phyloP scores from a whole-genome alignment of 2,329 filamentous ascomycete genomes.

The Pestalotiopsis sp. region DNA sequence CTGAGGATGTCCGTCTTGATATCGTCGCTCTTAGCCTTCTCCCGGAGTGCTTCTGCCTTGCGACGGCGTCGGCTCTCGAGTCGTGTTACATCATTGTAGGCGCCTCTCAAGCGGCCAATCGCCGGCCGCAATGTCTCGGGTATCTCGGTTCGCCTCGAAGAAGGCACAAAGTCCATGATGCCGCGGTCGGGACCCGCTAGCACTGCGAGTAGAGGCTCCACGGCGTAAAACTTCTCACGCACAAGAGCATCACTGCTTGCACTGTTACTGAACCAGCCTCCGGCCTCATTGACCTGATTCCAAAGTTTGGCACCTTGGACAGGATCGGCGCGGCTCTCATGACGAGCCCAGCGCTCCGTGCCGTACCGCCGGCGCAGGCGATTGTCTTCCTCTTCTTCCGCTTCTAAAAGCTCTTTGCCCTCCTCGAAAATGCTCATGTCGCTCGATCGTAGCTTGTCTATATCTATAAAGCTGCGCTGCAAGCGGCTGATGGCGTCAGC shows the following conservation, averaged over 20 bases:
- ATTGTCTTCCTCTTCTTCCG: constrained; percentile 83
- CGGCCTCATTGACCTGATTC: constrained; percentile 74
- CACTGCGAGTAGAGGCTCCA: constrained; percentile 72
- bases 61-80: constrained; percentile 79
- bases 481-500: constrained; percentile 81
- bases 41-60: constrained; percentile 75
- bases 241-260: constrained; percentile 61
- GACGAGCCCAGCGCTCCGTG: constrained; percentile 80
- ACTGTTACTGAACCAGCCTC: constrained; percentile 76
- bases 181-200: constrained; percentile 78
- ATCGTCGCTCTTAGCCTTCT: constrained; percentile 83
- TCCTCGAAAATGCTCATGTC: constrained; percentile 81
- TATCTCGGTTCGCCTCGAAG: constrained; percentile 75
- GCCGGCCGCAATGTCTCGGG: constrained; percentile 79
- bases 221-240: constrained; percentile 74
- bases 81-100: constrained; percentile 81
- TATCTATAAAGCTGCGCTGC: constrained; percentile 80
- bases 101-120: constrained; percentile 72
- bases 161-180: constrained; percentile 86
- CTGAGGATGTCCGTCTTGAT: constrained; percentile 81
- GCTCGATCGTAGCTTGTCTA: constrained; percentile 81
- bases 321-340: constrained; percentile 68
- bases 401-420: constrained; percentile 72
- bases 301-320: constrained; percentile 66
- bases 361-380: constrained; percentile 75